Base-by-base conservation (phyloP, 140 eudicot genomes). In the Cichorium intybus region DNA sequence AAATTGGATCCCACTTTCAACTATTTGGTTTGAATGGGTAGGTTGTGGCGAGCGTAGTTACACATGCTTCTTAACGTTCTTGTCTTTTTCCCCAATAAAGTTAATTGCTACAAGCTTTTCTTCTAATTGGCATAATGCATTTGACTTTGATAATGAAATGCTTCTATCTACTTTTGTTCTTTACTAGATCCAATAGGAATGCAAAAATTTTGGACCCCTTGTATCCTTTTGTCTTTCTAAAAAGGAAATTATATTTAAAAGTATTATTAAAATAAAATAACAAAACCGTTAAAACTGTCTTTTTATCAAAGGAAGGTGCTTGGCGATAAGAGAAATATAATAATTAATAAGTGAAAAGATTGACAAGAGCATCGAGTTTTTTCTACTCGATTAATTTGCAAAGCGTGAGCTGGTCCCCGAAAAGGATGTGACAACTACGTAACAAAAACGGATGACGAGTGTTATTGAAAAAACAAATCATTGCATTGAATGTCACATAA, bases 131-230 rank as follows among this genome's bases (percentile, higher is more conserved):
- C 39, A 62, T 53, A 28, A 62, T 72, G 35, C 34, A 45, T 63
- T 72, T 63, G 77, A 72, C 72, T 72, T 62, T 54, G 71, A 72
- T 53, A 27, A 72, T 72, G 56, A 60, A 49, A 60, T 63, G 77
- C 58, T 63, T 72, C 51, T n/a, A 72, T 63, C 58, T 41, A 54
- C 71, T 45, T 63, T 62, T 62, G 70, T 54, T 43, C 65, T 62
- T 62, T 62, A 22, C 64, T 63, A 52, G 54, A 69, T 51, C 64
- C 75, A 61, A 62, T 62, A 72, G 56, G 71, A 39, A 72, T 62
- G 71, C 50, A 52, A 8, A 52, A 27, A n/a, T n/a, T 51, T 60
- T 70, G 62, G 43, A 41, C 51, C 62, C 58, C 29, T 31, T 46
- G n/a, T 1, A 56, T 60, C 57, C 28, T 57, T 55, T 24, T 37